phyloP scores from a whole-genome alignment of 495 filamentous ascomycete species.

The Rhizodiscina lignyota region DNA sequence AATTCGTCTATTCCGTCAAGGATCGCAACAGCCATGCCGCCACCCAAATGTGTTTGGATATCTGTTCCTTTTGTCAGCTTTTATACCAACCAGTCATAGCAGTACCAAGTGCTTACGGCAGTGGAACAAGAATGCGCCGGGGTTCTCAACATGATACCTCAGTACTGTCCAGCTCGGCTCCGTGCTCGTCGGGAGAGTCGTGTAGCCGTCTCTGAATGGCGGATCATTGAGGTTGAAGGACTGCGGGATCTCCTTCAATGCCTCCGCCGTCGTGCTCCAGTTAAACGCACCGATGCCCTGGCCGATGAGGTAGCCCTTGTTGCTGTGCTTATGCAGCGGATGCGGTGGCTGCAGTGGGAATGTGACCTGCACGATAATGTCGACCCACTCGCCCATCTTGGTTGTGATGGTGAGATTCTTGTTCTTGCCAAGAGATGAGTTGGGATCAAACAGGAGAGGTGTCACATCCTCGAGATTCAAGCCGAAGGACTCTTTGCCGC shows the following conservation, averaged over 20 bases:
- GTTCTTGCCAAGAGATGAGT: slow-evolving; percentile 14
- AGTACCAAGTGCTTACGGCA: too few relatives aligned
- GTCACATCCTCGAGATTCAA: slow-evolving; percentile 15
- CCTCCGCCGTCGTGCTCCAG: slow-evolving; percentile 34
- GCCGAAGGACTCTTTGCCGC: slow-evolving; percentile 16
- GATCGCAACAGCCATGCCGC: slow-evolving; percentile 38
- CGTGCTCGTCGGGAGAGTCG: slow-evolving; percentile 21
- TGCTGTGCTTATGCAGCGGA: slow-evolving; percentile 47
- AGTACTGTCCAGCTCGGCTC: slow-evolving; percentile 33
- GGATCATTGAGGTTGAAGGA: slow-evolving; percentile 40
- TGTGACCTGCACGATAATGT: slow-evolving; percentile 31
- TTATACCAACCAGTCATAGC: too few relatives aligned
- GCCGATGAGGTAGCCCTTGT: slow-evolving; percentile 40
- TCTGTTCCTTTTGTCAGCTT: too few relatives aligned
- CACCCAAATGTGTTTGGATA: slow-evolving; percentile 37
- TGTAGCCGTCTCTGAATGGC: slow-evolving; percentile 31
- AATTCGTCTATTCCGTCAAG: slow-evolving; percentile 41
- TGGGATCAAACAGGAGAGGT: slow-evolving; percentile 30
- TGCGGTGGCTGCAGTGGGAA: slow-evolving; percentile 30
- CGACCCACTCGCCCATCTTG: slow-evolving; percentile 40
- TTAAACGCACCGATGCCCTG: slow-evolving; percentile 30
- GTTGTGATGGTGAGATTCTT: slow-evolving; percentile 27
- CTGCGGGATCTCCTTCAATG: slow-evolving; percentile 25
- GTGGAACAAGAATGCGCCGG: slow-evolving; percentile 41
- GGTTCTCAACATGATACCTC: slow-evolving; percentile 40